Evolutionary conservation across 352 stramenopile species (phyloP), one percentile per base, ranked within the genome.

Genomic region (Phytopythium kandeliae): DNA sequence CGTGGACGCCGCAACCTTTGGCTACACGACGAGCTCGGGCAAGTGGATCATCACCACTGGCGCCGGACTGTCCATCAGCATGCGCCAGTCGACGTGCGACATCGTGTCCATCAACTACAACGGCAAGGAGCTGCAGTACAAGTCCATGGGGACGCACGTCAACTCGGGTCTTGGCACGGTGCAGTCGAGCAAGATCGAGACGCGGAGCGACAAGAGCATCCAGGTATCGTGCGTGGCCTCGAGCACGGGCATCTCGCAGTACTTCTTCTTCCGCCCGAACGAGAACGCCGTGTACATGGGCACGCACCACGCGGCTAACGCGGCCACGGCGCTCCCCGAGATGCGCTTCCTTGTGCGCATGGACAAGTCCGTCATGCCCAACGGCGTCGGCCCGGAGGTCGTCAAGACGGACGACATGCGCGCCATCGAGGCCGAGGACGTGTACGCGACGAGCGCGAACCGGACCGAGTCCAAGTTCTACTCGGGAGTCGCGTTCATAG

Each of bases 251-350:
- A 37, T 83, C 25, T 69, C 72, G 30, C 71, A 81, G 45, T 76
- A 71, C 33, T 81, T 74, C 34, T 64, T 81, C 44, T 74, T 78
- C 69, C 67, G 71, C 13, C 67, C 69, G 1, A 67, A 74, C 36
- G 71, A 83, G 54, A 83, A 75, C 33, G 54, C 56, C 26, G 51
- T 83, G 35, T 83, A 83, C 60, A 79, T 83, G 69, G 71, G 68
- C 25, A 83, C 68, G 10, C 68, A 79, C 66, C 65, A 78, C 57
- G 77, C 71, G 5, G 68, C 77, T 54, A 26, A 25, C 17, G 26
- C 45, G n/a, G 17, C 17, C 25, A 51, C 28, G 28, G 13, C 58
- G 35, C 57, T 82, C 0, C 54, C 60, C 4, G 71, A 82, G 48
- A 54, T 82, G 6, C 71, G 71, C 26, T 79, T 82, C 59, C 50